Base-by-base conservation (phyloP, 2,329 filamentous ascomycete species). In the Verticillium klebahnii region DNA sequence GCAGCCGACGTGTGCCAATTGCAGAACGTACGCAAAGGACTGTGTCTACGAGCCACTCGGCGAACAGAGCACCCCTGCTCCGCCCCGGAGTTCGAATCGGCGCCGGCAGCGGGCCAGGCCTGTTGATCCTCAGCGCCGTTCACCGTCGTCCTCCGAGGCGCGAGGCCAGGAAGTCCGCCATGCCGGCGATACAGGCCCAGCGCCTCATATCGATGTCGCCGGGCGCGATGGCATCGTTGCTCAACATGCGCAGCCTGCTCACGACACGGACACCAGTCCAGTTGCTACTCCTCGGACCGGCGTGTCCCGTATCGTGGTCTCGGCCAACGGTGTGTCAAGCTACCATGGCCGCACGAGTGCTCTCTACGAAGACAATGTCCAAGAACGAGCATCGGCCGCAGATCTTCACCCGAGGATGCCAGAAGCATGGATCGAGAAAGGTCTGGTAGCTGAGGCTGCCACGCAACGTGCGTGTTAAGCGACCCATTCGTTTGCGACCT, bases 271-370 rank as follows among this genome's bases (percentile, higher is more conserved):
- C 2, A 25, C 40, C 40, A 50, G 40, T n/a, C 40, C 40, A 11
- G 9, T 9, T 9, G 12, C 40, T 7, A 50, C 40, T 11, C 40
- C 40, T 50, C 60, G 59, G 19, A 64, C 72, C 3, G 63, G 66
- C 14, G 75, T 72, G 39, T 70, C 72, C 3, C 67, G 76, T 9
- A 77, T 78, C 25, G 71, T 77, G 15, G 73, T 78, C 3, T 74
- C 75, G 11, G 71, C 74, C 5, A 77, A 78, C 61, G 71, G 73
- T 17, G 71, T 75, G 3, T 77, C 79, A 5, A 80, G 77, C 54
- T 82, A 82, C 31, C 80, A 82, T 68, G 80, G 80, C 0, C 78
- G 78, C 2, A 82, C 80, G 3, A 82, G 80, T 60, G 75, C 79
- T 1, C 62, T 82, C 1, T 83, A 80, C 62, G 79, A 82, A 55